These are phyloP conservation scores for Zygosaccharomyces rouxii DNA, from an alignment of 805 yeast genomes.

Conservation along the genomic window DNA sequence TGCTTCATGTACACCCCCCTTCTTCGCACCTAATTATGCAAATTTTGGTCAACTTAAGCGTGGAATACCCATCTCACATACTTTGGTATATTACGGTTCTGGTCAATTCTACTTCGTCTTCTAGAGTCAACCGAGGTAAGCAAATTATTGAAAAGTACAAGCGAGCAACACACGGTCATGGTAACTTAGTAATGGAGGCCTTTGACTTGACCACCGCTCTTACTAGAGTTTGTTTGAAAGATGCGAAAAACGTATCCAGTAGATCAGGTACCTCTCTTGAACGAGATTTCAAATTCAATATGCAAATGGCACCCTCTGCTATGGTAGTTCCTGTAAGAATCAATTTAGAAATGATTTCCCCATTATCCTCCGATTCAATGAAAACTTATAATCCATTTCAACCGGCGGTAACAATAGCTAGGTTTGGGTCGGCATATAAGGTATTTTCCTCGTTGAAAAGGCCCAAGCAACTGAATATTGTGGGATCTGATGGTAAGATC, in stretches of 20 bases:
- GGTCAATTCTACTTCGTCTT: conserved; percentile 50
- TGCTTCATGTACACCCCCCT: conserved; percentile 55
- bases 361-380: conserved; percentile 43
- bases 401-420: conserved; percentile 50
- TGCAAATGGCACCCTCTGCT: conserved; percentile 40
- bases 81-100: conserved; percentile 72
- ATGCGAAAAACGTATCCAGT: conserved; percentile 20
- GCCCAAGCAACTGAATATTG: conserved; percentile 71
- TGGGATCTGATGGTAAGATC: conserved; percentile 72
- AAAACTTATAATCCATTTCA: conserved; percentile 44
- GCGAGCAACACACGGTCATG: conserved; percentile 9
- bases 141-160: conserved; percentile 39
- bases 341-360: conserved; percentile 64
- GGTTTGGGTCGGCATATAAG: conserved; percentile 62
- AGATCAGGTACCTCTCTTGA: conserved; percentile 33
- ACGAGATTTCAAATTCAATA: conserved; percentile 43
- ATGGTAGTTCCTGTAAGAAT: conserved; percentile 72
- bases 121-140: conserved; percentile 45
- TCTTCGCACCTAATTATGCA: conserved; percentile 53
- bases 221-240: conserved; percentile 29
- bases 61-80: conserved; percentile 72
- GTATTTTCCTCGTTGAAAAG: conserved; percentile 79
- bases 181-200: conserved; percentile 24
- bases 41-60: conserved; percentile 55
- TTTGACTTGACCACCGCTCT: conserved; percentile 21